These are phyloP conservation scores for Skeletonema grethae DNA, from an alignment of 108 stramenopile genomes.

Conservation along the genomic window DNA sequence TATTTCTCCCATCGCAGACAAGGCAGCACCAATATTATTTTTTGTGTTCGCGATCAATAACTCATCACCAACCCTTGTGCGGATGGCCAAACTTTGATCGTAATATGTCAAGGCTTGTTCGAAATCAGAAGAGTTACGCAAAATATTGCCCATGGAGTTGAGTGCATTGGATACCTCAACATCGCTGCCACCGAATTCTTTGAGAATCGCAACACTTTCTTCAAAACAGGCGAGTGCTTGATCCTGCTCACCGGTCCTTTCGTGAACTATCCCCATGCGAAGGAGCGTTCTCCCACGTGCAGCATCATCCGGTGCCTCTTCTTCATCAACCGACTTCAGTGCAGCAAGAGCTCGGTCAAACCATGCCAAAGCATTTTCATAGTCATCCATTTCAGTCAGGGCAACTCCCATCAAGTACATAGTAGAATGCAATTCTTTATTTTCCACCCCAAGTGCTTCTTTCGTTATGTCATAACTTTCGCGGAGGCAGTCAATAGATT, in stretches of 20 bases:
- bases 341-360: slow-evolving; percentile 27
- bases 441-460: slow-evolving; percentile 35
- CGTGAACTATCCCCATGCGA: slow-evolving; percentile 35
- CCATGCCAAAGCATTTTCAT: slow-evolving; percentile 29
- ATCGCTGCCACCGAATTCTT: slow-evolving; percentile 19
- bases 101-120: slow-evolving; percentile 48
- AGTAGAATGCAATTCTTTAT: slow-evolving; percentile 44
- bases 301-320: slow-evolving; percentile 18
- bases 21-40: slow-evolving; percentile 48
- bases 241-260: slow-evolving; percentile 17
- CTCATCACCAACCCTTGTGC: slow-evolving; percentile 28
- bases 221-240: slow-evolving; percentile 37
- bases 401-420: slow-evolving; percentile 48
- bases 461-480: slow-evolving; percentile 48
- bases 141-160: slow-evolving; percentile 46
- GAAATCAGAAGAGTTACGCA: slow-evolving; percentile 27
- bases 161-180: slow-evolving; percentile 48
- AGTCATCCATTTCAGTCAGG: slow-evolving; percentile 27
- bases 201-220: slow-evolving; percentile 26
- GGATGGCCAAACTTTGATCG: slow-evolving; percentile 48
- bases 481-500: slow-evolving; percentile 43
- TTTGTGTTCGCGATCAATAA: slow-evolving; percentile 49
- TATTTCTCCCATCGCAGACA: slow-evolving; percentile 21
- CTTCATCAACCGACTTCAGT: slow-evolving; percentile 20
- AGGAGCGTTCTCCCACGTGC: slow-evolving; percentile 28